Conservation (phyloP, 2,329 filamentous ascomycete genomes). For the Alternaria atra region DNA sequence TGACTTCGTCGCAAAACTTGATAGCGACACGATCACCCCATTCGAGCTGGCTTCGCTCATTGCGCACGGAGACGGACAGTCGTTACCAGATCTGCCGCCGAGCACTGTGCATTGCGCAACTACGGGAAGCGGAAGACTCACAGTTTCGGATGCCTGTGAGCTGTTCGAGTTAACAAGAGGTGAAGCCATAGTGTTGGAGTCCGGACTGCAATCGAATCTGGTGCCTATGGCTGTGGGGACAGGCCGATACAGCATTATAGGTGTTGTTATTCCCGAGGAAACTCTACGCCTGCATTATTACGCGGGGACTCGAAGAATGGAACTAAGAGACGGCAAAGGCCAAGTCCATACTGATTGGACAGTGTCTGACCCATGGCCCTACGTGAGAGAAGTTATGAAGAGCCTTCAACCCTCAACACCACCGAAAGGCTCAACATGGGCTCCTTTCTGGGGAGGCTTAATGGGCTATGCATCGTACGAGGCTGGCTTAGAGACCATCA, state of each 20-base stretch:
- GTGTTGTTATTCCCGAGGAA: constrained; percentile 65
- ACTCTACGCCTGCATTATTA: constrained; percentile 55
- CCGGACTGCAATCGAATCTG: constrained; percentile 53
- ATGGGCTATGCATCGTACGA: constrained; percentile 89
- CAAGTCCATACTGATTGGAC: constrained; percentile 38
- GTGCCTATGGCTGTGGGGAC: constrained; percentile 56
- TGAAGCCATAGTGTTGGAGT: constrained; percentile 59
- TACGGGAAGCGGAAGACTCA: constrained; percentile 46
- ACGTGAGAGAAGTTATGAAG: constrained; percentile 52
- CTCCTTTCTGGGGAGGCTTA: constrained; percentile 81
- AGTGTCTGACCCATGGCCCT: constrained; percentile 50
- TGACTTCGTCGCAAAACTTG: constrained; percentile 13
- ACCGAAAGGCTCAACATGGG: constrained; percentile 42
- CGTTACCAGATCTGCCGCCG: constrained; percentile 35
- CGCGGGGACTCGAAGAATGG: constrained; percentile 33
- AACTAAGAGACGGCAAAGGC: constrained; percentile 42
- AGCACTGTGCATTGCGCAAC: constrained; percentile 45
- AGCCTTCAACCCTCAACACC: constrained; percentile 40
- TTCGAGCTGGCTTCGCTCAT: constrained; percentile 38
- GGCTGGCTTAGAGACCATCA: constrained; percentile 72
- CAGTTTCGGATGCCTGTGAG: constrained; percentile 51
- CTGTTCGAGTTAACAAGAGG: constrained; percentile 42
- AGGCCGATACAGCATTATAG: constrained; percentile 78
- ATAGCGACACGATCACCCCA: constrained; percentile 27
- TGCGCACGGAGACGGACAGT: constrained; percentile 37